A percentile compares a stretch with the other conserved stretches of the same genome.
Evolutionary conservation across 2,329 filamentous ascomycete genomes (phyloP).

Genomic region (Phialophora verrucosa): DNA sequence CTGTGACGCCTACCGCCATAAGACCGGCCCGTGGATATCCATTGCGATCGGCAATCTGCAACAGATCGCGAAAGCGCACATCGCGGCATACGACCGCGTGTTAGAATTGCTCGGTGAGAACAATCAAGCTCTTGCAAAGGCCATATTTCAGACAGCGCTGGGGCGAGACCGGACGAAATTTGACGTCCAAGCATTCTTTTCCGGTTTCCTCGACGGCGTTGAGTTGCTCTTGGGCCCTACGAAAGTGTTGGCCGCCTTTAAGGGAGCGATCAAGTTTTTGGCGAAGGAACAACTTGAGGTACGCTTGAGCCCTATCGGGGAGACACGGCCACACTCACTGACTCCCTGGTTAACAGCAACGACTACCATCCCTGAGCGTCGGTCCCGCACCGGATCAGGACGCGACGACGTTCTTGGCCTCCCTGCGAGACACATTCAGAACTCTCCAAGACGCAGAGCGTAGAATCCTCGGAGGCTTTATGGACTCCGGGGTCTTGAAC

Average conservation of each 20-base stretch:
- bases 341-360: neutral
- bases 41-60: slow-evolving; percentile 1
- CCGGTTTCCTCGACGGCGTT: neutral
- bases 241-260: neutral
- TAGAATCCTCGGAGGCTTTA: neutral
- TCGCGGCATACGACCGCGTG: neutral
- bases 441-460: neutral
- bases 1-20: neutral
- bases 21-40: slow-evolving; percentile 1
- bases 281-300: neutral
- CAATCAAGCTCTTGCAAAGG: neutral
- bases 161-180: neutral
- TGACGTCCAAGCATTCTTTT: neutral
- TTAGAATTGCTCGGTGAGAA: slow-evolving; percentile 1
- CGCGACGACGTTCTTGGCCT: neutral
- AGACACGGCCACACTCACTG: neutral
- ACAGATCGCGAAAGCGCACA: neutral
- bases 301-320: neutral
- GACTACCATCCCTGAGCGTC: neutral
- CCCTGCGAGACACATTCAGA: slow-evolving; percentile 5
- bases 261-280: neutral
- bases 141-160: neutral
- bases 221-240: neutral
- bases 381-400: neutral
- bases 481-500: slow-evolving; percentile 2